Evolutionary conservation across 192 early-diverging fungal species (phyloP).

Genomic region (Linnemannia zychae): DNA sequence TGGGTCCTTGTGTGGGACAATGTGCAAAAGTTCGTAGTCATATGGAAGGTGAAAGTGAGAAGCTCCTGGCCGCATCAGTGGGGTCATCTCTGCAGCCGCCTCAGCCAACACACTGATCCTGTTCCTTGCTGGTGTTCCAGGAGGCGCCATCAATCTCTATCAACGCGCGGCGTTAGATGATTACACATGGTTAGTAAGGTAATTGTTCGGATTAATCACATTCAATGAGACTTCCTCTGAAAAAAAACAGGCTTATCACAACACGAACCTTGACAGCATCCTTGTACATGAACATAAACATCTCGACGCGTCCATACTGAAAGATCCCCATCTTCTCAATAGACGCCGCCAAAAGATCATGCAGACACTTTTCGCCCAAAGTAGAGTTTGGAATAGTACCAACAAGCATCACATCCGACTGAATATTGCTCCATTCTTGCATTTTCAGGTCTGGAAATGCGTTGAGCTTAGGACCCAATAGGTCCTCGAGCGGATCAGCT

Average conservation of each 20-base stretch:
- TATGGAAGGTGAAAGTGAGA: slow-evolving; percentile 25
- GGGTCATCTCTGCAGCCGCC: slow-evolving; percentile 37
- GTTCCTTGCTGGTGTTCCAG: slow-evolving; percentile 28
- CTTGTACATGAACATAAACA: slow-evolving; percentile 48
- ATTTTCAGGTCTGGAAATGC: slow-evolving; percentile 14
- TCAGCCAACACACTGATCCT: slow-evolving; percentile 30
- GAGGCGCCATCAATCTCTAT: slow-evolving; percentile 25
- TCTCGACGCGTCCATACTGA: slow-evolving; percentile 39
- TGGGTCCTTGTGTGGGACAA: slow-evolving; percentile 37
- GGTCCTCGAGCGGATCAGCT: slow-evolving; percentile 24
- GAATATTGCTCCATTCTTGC: slow-evolving; percentile 39
- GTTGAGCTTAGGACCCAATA: slow-evolving; percentile 8
- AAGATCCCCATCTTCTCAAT: slow-evolving; percentile 38
- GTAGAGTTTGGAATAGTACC: slow-evolving; percentile 41
- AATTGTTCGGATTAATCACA: not conserved
- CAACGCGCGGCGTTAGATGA: not conserved
- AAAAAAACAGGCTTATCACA: not conserved
- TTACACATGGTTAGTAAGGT: not conserved
- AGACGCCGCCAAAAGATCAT: slow-evolving; percentile 29
- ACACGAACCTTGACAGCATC: slow-evolving; percentile 38
- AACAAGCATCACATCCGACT: slow-evolving; percentile 32
- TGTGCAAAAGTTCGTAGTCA: slow-evolving; percentile 38
- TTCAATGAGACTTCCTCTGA: not conserved
- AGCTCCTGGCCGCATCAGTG: slow-evolving; percentile 15
- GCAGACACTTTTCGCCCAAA: slow-evolving; percentile 32